These are phyloP conservation scores for Hypsizygus marmoreus DNA, from an alignment of 768 basidiomycete species.

Conservation along the genomic window DNA sequence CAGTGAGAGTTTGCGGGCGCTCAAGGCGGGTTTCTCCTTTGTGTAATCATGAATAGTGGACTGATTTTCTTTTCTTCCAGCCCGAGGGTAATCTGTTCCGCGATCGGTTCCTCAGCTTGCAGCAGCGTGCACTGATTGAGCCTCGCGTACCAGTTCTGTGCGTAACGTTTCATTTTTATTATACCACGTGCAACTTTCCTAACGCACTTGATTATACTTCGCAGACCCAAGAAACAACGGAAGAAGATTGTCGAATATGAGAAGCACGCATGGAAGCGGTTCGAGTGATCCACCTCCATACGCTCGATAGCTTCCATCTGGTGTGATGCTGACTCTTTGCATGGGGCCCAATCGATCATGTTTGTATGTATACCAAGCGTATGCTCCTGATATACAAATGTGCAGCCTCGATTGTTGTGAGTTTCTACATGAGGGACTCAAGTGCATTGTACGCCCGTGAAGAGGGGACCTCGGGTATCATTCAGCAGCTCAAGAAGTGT, in stretches of 20 bases:
- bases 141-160: constrained; percentile 82
- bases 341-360: too few species aligned
- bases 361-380: too few species aligned
- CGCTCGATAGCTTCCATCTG: too few species aligned
- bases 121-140: constrained; percentile 85
- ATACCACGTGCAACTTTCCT: neutral
- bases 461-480: too few species aligned
- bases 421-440: too few species aligned
- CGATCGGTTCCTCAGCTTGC: constrained; percentile 85
- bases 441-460: too few species aligned
- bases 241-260: constrained; percentile 66
- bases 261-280: constrained; percentile 79
- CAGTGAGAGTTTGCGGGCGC: constrained; percentile 75
- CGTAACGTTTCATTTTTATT: constrained; percentile 23
- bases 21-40: constrained; percentile 64
- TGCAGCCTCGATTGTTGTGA: too few species aligned
- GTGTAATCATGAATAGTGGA: neutral
- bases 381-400: too few species aligned
- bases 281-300: too few species aligned
- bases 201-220: neutral
- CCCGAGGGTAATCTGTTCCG: constrained; percentile 93
- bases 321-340: too few species aligned
- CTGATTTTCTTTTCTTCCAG: constrained; percentile 38
- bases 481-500: too few species aligned
- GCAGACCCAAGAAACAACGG: constrained; percentile 54